Base-by-base conservation (phyloP, 805 yeast species). In the Brettanomyces anomalus region DNA sequence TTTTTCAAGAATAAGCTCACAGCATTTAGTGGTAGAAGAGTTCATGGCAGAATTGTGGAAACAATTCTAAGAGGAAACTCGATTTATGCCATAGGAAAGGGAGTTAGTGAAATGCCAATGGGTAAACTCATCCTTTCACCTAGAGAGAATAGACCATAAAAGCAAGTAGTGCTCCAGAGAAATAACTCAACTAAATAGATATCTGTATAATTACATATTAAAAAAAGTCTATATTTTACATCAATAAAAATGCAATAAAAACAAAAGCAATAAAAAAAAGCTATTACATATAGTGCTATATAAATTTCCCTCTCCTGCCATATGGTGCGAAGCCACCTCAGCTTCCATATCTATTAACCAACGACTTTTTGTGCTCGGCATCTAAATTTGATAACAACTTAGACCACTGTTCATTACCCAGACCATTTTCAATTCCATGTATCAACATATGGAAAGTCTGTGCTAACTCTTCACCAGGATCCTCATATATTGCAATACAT, bases 1-100 rank as follows among this genome's bases (percentile, higher is more conserved):
- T 74, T 62, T 51, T 90, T 85, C 69, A 88, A 86, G 52, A 90
- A 89, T 68, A 89, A 88, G 61, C 63, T 90, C 43, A 85, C 96
- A 2, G 95, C 96, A 0, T 90, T 86, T 58, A 71, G 85, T 54
- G 95, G 95, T 4, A 68, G 67, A 65, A 60, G 68, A 41, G 66
- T 87, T 47, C 64, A 61, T 34, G 97, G 97, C 19, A 70, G 79
- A 46, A 94, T 89, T 6, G 66, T 79, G 40, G 89, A 83, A 60
- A 87, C 97, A 0, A 66, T 85, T 38, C 70, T 90, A 14, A 71
- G 96, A 50, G 97, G 97, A 3, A 66, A 71, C 35, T 66, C 79
- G 0, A 81, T 85, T 14, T 90, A 73, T 60, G 75, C 75, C 4
- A 58, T 66, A 32, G 70, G 70, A 4, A 61, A 63, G 40, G 89